Evolutionary conservation across 257 asterid genomes (phyloP), one percentile per base, ranked within the genome.

Genomic region (Agastache rugosa): DNA sequence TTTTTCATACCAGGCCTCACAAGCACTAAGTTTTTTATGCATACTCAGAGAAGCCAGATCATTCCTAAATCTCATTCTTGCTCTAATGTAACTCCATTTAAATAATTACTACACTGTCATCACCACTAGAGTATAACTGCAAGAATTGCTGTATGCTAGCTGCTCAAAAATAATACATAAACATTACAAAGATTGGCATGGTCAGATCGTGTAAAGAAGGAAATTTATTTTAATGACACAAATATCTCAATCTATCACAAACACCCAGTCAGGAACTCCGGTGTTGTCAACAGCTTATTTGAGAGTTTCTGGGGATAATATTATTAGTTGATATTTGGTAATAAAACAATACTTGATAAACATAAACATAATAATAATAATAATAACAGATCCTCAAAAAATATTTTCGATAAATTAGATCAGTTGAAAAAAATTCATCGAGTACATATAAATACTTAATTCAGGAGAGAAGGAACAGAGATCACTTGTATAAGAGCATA

Each of bases 61-160:
- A 44, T 8, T 31, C 50, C 17, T 58, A 29, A 41, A 16, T 45
- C 11, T 12, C 16, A 48, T 35, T 44, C 63, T 44, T 22, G 64
- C 64, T 60, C 71, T 35, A 59, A 69, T 44, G 25, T 42, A 17
- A 42, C 48, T 54, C 62, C 50, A 27, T 17, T 9, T 29, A 20
- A 76, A 48, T 71, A 69, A 63, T 35, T 8, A 61, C 56, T 22
- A 63, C 35, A 19, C 34, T 37, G 63, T 6, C 20, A 35, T 48
- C 16, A 56, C 67, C 50, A 51, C 8, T 48, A 15, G 44, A 20
- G 58, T 35, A 68, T 47, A 34, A 31, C 7, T 31, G 37, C 37
- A 31, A 31, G 37, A 31, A 31, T 4, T 31, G 37, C 0, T 31
- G 37, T 31, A 31, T 5, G 37, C 37, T 31, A 31, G 37, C 37